Evolutionary conservation across 2,329 filamentous ascomycete species (phyloP), one percentile per base, ranked within the genome.

Genomic region (Teratosphaeriaceae sp.): DNA sequence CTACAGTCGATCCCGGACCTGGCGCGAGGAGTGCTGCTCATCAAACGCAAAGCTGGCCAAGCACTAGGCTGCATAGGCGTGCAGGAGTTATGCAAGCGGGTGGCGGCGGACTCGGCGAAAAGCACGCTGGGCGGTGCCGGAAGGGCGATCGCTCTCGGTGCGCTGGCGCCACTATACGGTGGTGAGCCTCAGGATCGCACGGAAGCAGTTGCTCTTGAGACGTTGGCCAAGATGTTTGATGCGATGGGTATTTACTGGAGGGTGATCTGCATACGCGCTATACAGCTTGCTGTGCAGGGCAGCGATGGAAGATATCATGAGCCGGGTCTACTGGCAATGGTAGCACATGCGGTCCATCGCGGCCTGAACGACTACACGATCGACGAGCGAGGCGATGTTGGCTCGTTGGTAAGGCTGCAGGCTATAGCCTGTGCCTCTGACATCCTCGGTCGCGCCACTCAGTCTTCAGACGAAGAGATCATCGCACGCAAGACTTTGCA

Each of bases 341-440:
- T 70, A 6, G 47, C 65, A 4, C 23, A 44, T 8, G 52, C 57
- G 2, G 34, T 60, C 5, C 52, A 54, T 20, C 40, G 56, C 21
- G 68, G 82, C 0, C 66, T 98, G 21, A 84, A 90, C 51, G 89
- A 98, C 60, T 97, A 97, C 58, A 94, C 87, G 0, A 89, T 87
- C 3, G 90, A 87, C 52, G 82, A 89, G 12, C 75, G 88, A 44
- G 92, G 92, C 13, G 92, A 98, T 58, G 76, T 97, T 38, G 92
- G 92, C 4, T 94, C 89, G 0, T 78, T 89, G 40, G 84, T 94
- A 3, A 78, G 92, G 3, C 70, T 90, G 4, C 84, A 89, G 62
- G 89, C 87, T 19, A 74, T 96, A 11, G 75, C 78, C 46, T 79
- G 79, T 2, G 71, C 88, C 6, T 48, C 44, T 1, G 29, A 36